Percentiles rank a stretch among this genome's conserved stretches.
Conservation (phyloP, 495 filamentous ascomycete species). For the Hyaloscypha hepaticicola region DNA sequence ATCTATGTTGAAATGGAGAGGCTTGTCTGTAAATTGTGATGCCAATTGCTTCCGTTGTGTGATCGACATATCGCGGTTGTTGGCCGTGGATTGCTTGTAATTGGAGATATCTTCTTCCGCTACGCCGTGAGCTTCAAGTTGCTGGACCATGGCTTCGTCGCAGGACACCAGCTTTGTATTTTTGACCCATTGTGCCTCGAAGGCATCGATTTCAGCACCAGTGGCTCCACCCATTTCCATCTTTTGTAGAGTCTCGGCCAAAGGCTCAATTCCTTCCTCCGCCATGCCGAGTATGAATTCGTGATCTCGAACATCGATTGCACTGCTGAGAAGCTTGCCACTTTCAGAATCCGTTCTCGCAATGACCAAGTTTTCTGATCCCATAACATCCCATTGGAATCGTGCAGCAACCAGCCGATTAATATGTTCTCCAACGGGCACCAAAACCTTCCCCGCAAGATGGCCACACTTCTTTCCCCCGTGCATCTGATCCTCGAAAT, state of each 20-base stretch:
- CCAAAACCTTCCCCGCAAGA: conserved; percentile 93
- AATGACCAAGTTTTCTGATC: conserved; percentile 88
- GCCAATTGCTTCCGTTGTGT: conserved; percentile 72
- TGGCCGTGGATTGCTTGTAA: conserved; percentile 60
- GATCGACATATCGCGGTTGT: conserved; percentile 70
- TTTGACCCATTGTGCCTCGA: conserved; percentile 88
- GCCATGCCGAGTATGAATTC: conserved; percentile 91
- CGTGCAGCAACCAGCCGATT: conserved; percentile 88
- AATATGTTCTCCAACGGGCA: conserved; percentile 93
- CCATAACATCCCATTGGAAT: conserved; percentile 99
- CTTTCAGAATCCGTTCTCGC: conserved; percentile 94
- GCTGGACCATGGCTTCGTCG: conserved; percentile 81
- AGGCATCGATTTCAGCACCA: conserved; percentile 76
- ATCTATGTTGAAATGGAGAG: conserved; percentile 85
- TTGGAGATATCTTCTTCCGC: conserved; percentile 57
- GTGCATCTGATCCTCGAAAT: conserved; percentile 97
- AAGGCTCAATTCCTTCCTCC: conserved; percentile 64
- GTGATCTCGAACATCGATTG: conserved; percentile 90
- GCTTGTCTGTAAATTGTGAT: conserved; percentile 57
- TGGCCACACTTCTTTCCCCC: conserved; percentile 99
- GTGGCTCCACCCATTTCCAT: conserved; percentile 82
- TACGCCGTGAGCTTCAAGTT: conserved; percentile 64
- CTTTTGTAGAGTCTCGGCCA: conserved; percentile 84
- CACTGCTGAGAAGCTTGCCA: conserved; percentile 83
- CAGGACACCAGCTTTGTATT: conserved; percentile 83